These are phyloP conservation scores for Candida insectorum DNA, from an alignment of 805 yeast genomes.

Conservation along the genomic window DNA sequence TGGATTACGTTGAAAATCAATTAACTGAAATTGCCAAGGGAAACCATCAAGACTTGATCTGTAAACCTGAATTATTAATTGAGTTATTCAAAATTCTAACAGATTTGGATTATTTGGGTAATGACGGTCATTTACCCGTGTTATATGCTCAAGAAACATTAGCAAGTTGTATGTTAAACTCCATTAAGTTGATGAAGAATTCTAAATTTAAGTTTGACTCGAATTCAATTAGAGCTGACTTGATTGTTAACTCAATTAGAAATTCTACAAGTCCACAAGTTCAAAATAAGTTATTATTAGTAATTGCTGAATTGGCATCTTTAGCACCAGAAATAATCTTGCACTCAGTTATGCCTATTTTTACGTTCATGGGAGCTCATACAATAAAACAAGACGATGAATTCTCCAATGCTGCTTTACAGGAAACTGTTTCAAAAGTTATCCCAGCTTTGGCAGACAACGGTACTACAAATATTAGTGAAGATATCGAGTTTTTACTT, in stretches of 20 bases:
- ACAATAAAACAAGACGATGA: slow-evolving; percentile 96
- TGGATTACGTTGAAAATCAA: slow-evolving; percentile 70
- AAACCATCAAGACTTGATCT: slow-evolving; percentile 14
- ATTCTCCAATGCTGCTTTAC: slow-evolving; percentile 87
- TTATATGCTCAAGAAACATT: slow-evolving; percentile 87
- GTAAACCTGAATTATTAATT: slow-evolving; percentile 46
- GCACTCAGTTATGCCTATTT: slow-evolving; percentile 98
- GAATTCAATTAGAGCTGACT: slow-evolving; percentile 77
- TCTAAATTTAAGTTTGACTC: slow-evolving; percentile 47
- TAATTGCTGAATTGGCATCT: slow-evolving; percentile 83
- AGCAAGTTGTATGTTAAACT: slow-evolving; percentile 77
- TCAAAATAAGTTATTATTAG: slow-evolving; percentile 81
- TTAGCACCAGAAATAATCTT: slow-evolving; percentile 87
- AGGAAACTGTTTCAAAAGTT: slow-evolving; percentile 84
- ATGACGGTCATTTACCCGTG: slow-evolving; percentile 89
- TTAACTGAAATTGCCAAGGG: slow-evolving; percentile 28
- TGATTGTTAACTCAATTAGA: slow-evolving; percentile 86
- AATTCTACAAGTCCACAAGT: slow-evolving; percentile 90
- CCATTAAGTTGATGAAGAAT: slow-evolving; percentile 54
- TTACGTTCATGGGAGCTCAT: slow-evolving; percentile 98
- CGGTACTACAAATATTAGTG: slow-evolving; percentile 29
- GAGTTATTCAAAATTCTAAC: slow-evolving; percentile 60
- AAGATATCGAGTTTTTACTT: slow-evolving; percentile 66
- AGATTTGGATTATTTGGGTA: slow-evolving; percentile 79
- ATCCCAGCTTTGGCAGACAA: slow-evolving; percentile 72